Conservation (phyloP, 495 filamentous ascomycete genomes). For the Xylaria flabelliformis region DNA sequence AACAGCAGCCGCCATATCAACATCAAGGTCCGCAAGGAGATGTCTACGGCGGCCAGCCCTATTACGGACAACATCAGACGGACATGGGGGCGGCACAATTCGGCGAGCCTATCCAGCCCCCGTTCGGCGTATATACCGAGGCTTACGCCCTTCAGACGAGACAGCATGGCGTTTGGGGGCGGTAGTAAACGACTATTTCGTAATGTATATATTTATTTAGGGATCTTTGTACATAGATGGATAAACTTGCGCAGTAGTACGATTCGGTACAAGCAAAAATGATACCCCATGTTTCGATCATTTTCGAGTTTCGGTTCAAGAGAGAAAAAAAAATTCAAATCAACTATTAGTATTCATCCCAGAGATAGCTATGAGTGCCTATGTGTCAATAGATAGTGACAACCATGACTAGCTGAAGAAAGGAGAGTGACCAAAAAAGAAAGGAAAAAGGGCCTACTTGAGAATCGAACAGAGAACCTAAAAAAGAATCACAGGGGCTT, state of each 20-base stretch:
- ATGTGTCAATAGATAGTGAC: not conserved
- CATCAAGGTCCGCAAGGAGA: not conserved
- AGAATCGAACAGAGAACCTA: not conserved
- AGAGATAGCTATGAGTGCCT: not conserved
- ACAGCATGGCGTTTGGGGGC: not conserved
- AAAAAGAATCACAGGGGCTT: slow-evolving; percentile 5
- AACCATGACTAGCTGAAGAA: too few relatives aligned
- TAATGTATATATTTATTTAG: not conserved
- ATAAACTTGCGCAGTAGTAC: slow-evolving; percentile 4
- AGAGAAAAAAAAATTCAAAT: not conserved
- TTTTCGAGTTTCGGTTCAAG: not conserved
- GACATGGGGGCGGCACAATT: not conserved
- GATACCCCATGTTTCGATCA: not conserved
- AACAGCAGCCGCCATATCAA: not conserved
- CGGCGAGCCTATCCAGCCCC: not conserved
- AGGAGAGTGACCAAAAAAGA: too few relatives aligned
- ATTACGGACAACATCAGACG: not conserved
- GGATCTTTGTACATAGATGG: slow-evolving; percentile 2
- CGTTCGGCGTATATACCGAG: slow-evolving; percentile 25
- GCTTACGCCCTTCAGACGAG: slow-evolving; percentile 14
- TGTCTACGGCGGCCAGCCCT: not conserved
- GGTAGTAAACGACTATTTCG: not conserved
- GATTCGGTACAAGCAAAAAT: slow-evolving; percentile 3
- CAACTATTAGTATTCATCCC: not conserved
- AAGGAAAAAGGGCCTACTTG: not conserved